A percentile compares a stretch with the other conserved stretches of the same genome.
phyloP scores from a whole-genome alignment of 495 filamentous ascomycete species.

The Immersiella caudata region DNA sequence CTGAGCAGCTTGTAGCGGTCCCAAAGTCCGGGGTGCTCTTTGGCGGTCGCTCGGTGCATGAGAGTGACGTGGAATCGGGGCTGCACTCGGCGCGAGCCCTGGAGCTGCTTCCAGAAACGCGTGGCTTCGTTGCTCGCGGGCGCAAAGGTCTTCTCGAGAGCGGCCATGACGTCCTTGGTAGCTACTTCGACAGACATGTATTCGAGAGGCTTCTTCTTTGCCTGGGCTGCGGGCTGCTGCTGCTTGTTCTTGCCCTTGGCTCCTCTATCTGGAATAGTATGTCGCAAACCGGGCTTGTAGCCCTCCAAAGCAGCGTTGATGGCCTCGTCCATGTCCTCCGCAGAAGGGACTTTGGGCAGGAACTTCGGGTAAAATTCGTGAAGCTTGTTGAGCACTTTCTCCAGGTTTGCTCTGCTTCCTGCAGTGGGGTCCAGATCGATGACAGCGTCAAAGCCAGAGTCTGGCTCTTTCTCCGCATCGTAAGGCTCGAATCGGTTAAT shows the following conservation, averaged over 20 bases:
- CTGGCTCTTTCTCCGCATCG: slow-evolving; percentile 64
- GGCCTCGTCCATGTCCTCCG: slow-evolving; percentile 77
- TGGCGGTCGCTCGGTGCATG: slow-evolving; percentile 71
- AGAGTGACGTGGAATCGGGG: slow-evolving; percentile 90
- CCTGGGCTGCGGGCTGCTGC: slow-evolving; percentile 37
- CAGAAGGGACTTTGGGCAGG: slow-evolving; percentile 68
- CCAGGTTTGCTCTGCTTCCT: slow-evolving; percentile 82
- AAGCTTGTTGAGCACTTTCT: slow-evolving; percentile 71
- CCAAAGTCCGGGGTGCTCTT: slow-evolving; percentile 69
- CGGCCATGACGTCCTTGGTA: slow-evolving; percentile 56
- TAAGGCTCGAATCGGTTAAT: slow-evolving; percentile 79
- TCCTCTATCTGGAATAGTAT: slow-evolving; percentile 62
- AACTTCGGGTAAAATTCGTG: slow-evolving; percentile 74
- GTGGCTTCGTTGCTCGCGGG: slow-evolving; percentile 49
- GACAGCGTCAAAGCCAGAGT: slow-evolving; percentile 75
- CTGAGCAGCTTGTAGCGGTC: slow-evolving; percentile 59
- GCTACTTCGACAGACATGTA: slow-evolving; percentile 77
- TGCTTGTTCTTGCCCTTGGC: slow-evolving; percentile 45
- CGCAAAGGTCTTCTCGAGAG: slow-evolving; percentile 71
- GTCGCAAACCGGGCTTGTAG: slow-evolving; percentile 75
- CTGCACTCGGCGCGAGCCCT: slow-evolving; percentile 74
- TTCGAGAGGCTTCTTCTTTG: slow-evolving; percentile 65
- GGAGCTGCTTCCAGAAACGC: slow-evolving; percentile 74
- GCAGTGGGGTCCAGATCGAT: slow-evolving; percentile 81
- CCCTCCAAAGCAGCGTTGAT: slow-evolving; percentile 74